Base-by-base conservation (phyloP, 75 land plant genomes). In the Selaginella moellendorffii region DNA sequence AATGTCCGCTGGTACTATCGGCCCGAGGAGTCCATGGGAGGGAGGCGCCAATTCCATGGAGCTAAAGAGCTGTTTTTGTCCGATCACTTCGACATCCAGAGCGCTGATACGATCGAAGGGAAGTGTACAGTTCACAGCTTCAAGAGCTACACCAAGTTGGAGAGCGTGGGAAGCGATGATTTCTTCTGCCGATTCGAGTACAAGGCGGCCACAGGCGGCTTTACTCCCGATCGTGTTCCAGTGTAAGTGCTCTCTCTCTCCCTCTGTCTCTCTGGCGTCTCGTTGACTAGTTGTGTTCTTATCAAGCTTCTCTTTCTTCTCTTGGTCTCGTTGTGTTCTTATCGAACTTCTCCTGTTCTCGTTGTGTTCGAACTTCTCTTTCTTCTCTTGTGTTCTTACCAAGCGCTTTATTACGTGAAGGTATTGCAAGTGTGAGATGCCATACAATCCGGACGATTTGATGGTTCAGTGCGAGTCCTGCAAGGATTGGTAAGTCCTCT, bases 141-240 rank as follows among this genome's bases (percentile, higher is more conserved):
- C 69, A 84, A 84, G 77, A 82, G 70, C 53, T 86, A 86, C 65
- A 82, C 83, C 8, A 85, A 82, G 81, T 81, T 87, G 24, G 88
- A 84, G 63, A 68, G 76, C 46, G 91, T 87, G 5, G 85, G 80
- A 1, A 42, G 80, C 0, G 88, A 84, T 36, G 91, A 84, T 69
- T 87, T 74, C 56, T 87, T 79, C 66, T 87, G 85, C 59, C 77
- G 88, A n/a, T 87, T 87, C 53, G 92, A 87, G 75, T 87, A 87
- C 76, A 85, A 87, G 63, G 85, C 88, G 2, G 68, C 85, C 31
- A 87, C 83, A 26, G 91, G 91, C 0, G 82, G 73, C 1, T 85
- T 87, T 71, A n/a, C 64, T 2, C 91, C 91, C 1, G 91, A 87
- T 70, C 76, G 91, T 10, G 91, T 87, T 63, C 84, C 88, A 18